These are phyloP conservation scores for Blastobotrys terrestris DNA, from an alignment of 805 yeast species.

Conservation along the genomic window DNA sequence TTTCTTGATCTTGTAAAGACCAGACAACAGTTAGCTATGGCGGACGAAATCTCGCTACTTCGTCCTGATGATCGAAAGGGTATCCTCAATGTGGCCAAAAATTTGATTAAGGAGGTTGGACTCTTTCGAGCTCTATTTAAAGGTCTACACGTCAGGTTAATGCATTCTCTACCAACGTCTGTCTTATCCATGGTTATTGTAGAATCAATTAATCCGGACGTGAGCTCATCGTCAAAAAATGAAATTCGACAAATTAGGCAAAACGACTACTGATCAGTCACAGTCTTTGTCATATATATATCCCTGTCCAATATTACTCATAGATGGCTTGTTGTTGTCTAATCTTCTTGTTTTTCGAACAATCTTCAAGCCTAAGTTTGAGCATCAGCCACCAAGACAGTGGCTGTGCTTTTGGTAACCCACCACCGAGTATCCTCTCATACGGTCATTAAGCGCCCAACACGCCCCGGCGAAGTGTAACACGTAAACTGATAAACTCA, in stretches of 20 bases:
- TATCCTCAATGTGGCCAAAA: slow-evolving; percentile 29
- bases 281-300: too few relatives aligned
- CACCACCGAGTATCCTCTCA: too few relatives aligned
- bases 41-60: slow-evolving; percentile 32
- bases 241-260: too few relatives aligned
- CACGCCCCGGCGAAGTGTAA: not conserved
- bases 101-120: slow-evolving; percentile 35
- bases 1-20: slow-evolving; percentile 38
- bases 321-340: too few relatives aligned
- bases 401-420: not conserved
- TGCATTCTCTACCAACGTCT: slow-evolving; percentile 35
- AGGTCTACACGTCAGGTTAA: slow-evolving; percentile 34
- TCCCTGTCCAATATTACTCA: too few relatives aligned
- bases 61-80: slow-evolving; percentile 35
- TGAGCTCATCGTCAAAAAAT: too few relatives aligned
- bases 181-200: slow-evolving; percentile 38
- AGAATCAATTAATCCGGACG: slow-evolving; percentile 19
- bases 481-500: not conserved
- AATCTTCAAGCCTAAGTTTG: too few relatives aligned
- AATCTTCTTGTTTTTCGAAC: too few relatives aligned
- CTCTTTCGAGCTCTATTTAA: slow-evolving; percentile 29
- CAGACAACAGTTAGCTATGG: slow-evolving; percentile 38
- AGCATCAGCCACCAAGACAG: not conserved
- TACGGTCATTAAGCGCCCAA: not conserved
- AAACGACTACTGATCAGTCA: too few relatives aligned